Conservation (phyloP, 768 basidiomycete species). For the Trametes punicea region DNA sequence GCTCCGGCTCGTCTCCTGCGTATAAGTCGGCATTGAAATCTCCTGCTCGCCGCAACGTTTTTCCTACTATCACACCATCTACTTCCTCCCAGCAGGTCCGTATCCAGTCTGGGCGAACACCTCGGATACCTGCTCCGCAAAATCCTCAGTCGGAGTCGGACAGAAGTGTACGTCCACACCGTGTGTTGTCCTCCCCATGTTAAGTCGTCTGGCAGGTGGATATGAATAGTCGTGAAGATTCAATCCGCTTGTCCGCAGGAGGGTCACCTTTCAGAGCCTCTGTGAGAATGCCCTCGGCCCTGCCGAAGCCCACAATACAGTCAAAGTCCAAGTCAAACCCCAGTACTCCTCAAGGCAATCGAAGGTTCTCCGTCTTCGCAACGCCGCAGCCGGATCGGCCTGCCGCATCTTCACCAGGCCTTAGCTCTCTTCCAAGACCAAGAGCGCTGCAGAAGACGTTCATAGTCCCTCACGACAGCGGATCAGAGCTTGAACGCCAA, state of each 20-base stretch:
- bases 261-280: not conserved
- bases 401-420: not conserved
- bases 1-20: not conserved
- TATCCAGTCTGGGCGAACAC: not conserved
- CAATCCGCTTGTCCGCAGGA: too few relatives aligned
- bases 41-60: not conserved
- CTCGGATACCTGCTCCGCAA: not conserved
- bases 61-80: not conserved
- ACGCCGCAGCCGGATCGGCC: conserved; percentile 9
- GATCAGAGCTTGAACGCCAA: conserved; percentile 24
- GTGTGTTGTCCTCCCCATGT: not conserved
- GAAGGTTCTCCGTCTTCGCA: not conserved
- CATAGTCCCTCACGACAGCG: conserved; percentile 19
- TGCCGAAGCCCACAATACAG: not conserved
- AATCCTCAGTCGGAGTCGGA: not conserved
- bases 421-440: conserved; percentile 4
- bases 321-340: conserved; percentile 11
- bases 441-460: not conserved
- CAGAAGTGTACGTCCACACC: not conserved
- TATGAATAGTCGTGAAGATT: too few relatives aligned
- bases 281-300: not conserved
- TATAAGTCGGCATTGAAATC: conserved; percentile 4
- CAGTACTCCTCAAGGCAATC: conserved; percentile 8
- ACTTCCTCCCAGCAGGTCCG: not conserved
- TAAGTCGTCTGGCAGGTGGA: too few relatives aligned